Conservation (phyloP, 1,284 basidiomycete species). For the Trichosporon sp. region DNA sequence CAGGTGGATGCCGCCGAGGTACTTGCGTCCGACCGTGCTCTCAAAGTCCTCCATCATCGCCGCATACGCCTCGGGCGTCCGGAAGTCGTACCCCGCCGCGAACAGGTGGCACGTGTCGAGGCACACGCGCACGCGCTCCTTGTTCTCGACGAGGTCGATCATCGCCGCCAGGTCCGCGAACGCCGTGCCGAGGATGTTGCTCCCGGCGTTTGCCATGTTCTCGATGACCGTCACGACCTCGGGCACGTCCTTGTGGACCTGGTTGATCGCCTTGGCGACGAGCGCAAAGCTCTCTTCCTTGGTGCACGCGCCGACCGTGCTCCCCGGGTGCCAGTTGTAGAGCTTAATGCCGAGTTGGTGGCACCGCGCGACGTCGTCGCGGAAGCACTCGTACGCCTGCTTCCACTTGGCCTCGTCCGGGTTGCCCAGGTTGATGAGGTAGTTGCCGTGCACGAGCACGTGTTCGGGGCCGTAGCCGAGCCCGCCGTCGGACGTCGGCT, state of each 20-base stretch:
- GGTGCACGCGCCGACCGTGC: conserved; percentile 65
- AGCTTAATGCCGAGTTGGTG: conserved; percentile 67
- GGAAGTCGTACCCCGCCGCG: conserved; percentile 76
- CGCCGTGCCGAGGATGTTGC: conserved; percentile 68
- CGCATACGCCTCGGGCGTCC: conserved; percentile 53
- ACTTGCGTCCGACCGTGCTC: conserved; percentile 62
- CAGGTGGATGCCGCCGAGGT: conserved; percentile 74
- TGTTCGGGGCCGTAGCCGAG: conserved; percentile 59
- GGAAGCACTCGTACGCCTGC: conserved; percentile 72
- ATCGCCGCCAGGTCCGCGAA: conserved; percentile 67
- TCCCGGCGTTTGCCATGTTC: conserved; percentile 78
- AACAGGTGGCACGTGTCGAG: conserved; percentile 84
- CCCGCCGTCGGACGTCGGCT: conserved; percentile 45
- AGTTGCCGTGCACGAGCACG: conserved; percentile 76
- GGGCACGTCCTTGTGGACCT: conserved; percentile 65
- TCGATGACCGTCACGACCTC: conserved; percentile 68
- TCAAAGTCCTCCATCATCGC: conserved; percentile 60
- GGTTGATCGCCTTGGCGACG: conserved; percentile 72
- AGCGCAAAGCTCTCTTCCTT: conserved; percentile 59
- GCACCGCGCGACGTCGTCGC: conserved; percentile 77
- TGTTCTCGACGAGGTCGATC: conserved; percentile 68
- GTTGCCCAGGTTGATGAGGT: conserved; percentile 79
- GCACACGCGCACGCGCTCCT: conserved; percentile 71
- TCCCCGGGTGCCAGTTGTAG: conserved; percentile 86
- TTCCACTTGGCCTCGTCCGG: conserved; percentile 69